A percentile compares a stretch with the other conserved stretches of the same genome.
Conservation (phyloP, 1,284 basidiomycete species). For the Irpex rosettiformis region DNA sequence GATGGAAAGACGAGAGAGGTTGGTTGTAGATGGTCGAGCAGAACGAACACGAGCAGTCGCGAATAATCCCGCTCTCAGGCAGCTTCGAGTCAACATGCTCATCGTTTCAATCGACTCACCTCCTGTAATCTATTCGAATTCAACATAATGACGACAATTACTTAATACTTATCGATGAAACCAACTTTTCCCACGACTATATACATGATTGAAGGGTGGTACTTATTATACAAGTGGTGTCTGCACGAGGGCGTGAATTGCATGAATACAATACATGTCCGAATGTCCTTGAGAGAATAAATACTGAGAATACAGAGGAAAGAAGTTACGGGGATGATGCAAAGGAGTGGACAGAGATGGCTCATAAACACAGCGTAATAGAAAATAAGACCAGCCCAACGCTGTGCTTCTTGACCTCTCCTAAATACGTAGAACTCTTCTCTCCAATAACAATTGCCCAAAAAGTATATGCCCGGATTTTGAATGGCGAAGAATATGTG, state of each 20-base stretch:
- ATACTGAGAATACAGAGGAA: neutral
- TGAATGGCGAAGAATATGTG: neutral
- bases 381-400: neutral
- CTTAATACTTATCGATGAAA: neutral
- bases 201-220: neutral
- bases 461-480: neutral
- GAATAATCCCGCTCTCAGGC: neutral
- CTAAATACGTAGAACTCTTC: neutral
- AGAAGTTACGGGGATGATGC: neutral
- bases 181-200: neutral
- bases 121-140: neutral
- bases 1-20: neutral
- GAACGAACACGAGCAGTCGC: neutral
- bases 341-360: constrained; percentile 1
- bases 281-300: neutral
- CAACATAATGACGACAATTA: neutral
- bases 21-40: neutral
- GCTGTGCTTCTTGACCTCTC: neutral
- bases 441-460: neutral
- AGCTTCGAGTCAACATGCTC: neutral
- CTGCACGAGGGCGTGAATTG: neutral
- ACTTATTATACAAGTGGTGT: neutral
- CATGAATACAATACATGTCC: neutral
- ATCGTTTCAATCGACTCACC: neutral
- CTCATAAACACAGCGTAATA: neutral